These are phyloP conservation scores for Alternaria angustiovoidea DNA, from an alignment of 2,329 filamentous ascomycete genomes.

Conservation along the genomic window DNA sequence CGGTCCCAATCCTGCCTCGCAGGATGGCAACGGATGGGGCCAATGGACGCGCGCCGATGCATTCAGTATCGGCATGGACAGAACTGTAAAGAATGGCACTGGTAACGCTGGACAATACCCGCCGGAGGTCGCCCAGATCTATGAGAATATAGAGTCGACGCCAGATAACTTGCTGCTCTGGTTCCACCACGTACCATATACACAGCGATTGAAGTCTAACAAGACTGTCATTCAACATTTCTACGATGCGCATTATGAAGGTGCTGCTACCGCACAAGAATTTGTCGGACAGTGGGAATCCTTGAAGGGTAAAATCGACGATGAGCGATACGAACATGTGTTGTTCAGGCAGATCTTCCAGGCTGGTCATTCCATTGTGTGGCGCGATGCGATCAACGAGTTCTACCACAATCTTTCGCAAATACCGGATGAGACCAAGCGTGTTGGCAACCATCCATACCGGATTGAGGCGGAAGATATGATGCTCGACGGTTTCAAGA, in stretches of 20 bases:
- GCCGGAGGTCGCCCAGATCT: slow-evolving; percentile 64
- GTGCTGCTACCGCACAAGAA: slow-evolving; percentile 66
- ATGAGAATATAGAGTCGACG: slow-evolving; percentile 68
- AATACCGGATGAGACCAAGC: slow-evolving; percentile 64
- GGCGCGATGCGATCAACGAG: slow-evolving; percentile 71
- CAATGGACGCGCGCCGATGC: slow-evolving; percentile 74
- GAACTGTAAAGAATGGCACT: slow-evolving; percentile 73
- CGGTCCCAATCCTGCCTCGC: slow-evolving; percentile 71
- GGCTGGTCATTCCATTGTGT: slow-evolving; percentile 73
- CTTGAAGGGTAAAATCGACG: slow-evolving; percentile 65
- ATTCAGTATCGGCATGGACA: slow-evolving; percentile 72
- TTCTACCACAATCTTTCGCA: slow-evolving; percentile 70
- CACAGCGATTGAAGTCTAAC: slow-evolving; percentile 66
- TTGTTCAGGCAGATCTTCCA: slow-evolving; percentile 69
- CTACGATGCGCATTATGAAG: slow-evolving; percentile 69
- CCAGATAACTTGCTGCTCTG: slow-evolving; percentile 74
- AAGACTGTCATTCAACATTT: slow-evolving; percentile 74
- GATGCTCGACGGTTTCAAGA: slow-evolving; percentile 65
- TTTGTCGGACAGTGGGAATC: slow-evolving; percentile 65
- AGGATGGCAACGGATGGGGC: slow-evolving; percentile 74
- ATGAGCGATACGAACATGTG: slow-evolving; percentile 66
- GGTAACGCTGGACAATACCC: slow-evolving; percentile 73
- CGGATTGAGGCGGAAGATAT: slow-evolving; percentile 75
- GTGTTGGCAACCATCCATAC: slow-evolving; percentile 69
- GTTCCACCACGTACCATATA: slow-evolving; percentile 79